Evolutionary conservation across 345 rosid genomes (phyloP).

Genomic region (Combretum micranthum): DNA sequence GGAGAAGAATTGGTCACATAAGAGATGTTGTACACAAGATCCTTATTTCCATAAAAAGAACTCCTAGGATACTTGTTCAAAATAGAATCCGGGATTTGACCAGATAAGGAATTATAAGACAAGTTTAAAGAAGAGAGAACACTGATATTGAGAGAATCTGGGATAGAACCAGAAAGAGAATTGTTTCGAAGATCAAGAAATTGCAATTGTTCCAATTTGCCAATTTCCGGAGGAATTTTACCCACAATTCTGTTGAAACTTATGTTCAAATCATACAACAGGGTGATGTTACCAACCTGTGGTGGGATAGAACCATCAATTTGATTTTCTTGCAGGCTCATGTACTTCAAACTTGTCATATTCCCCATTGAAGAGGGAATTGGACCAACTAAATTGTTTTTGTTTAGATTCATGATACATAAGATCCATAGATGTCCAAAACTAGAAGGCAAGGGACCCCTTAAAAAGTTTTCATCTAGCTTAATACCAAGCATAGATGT

Average conservation of each 20-base stretch:
- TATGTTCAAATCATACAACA: background rate
- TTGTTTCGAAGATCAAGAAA: conserved; percentile 4
- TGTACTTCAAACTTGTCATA: background rate
- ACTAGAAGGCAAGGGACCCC: background rate
- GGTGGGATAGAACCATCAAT: background rate
- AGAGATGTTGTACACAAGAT: no score
- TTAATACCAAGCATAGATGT: no score
- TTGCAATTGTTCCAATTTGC: fast-evolving
- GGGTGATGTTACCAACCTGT: conserved; percentile 7
- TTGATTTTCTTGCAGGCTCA: background rate
- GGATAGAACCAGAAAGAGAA: background rate
- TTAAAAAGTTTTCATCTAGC: no score
- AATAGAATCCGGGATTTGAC: no score
- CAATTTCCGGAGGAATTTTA: conserved; percentile 2
- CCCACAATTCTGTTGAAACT: background rate
- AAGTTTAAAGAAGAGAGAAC: no score
- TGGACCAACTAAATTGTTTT: background rate
- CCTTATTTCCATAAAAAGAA: no score
- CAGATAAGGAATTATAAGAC: no score
- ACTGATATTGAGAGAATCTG: no score
- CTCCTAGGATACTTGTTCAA: no score
- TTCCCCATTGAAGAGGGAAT: background rate
- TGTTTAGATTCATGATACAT: background rate
- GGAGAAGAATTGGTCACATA: no score
- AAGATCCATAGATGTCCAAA: background rate